Percentiles rank a stretch among this genome's conserved stretches.
These are phyloP conservation scores for Stephanodiscus triporus DNA, from an alignment of 108 stramenopile genomes.

Conservation along the genomic window DNA sequence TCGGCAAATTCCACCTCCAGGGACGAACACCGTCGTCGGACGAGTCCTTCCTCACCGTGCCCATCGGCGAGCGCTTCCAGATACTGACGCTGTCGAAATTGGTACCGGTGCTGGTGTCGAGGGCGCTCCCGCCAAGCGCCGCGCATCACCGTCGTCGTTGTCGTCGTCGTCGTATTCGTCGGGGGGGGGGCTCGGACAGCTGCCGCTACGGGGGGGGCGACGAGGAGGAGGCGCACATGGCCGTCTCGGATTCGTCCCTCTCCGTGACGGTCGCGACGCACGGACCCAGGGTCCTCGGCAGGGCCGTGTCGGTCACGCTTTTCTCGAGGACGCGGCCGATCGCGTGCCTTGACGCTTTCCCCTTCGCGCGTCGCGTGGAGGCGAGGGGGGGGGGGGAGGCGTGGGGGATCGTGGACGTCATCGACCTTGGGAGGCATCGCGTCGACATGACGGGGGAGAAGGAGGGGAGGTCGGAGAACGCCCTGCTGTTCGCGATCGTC, in stretches of 20 bases:
- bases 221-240: constrained; percentile 48
- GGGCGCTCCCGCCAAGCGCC: constrained; percentile 54
- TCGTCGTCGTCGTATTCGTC: not conserved
- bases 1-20: constrained; percentile 62
- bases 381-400: constrained; percentile 1
- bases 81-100: constrained; percentile 69
- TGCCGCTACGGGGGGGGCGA: not conserved
- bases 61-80: constrained; percentile 81
- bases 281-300: constrained; percentile 38
- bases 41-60: constrained; percentile 61
- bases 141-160: constrained; percentile 16
- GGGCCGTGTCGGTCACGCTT: constrained; percentile 54
- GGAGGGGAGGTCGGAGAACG: constrained; percentile 76
- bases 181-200: not conserved
- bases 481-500: constrained; percentile 64
- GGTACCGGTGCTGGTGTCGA: constrained; percentile 75
- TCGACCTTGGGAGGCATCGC: constrained; percentile 69
- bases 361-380: constrained; percentile 21
- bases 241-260: constrained; percentile 74
- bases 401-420: constrained; percentile 72
- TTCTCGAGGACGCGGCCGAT: constrained; percentile 65
- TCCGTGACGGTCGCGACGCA: constrained; percentile 64
- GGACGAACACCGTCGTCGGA: constrained; percentile 57
- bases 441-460: constrained; percentile 51
- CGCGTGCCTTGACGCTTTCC: constrained; percentile 45